These are phyloP conservation scores for Geotrichum siamense DNA, from an alignment of 1,139 yeast species.

Conservation along the genomic window DNA sequence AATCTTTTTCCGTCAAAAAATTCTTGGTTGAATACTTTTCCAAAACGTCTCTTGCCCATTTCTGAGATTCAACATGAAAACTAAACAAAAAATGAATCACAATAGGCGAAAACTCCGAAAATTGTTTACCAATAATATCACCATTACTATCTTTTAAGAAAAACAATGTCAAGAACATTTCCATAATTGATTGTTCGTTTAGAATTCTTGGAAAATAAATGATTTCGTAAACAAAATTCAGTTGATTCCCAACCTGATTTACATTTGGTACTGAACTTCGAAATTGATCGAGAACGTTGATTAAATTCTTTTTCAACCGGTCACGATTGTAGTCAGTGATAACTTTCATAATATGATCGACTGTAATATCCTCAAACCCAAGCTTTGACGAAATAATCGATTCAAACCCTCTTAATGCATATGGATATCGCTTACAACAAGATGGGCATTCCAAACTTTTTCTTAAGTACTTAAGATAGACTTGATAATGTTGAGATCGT, in stretches of 20 bases:
- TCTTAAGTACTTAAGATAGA: too few relatives aligned
- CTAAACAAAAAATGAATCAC: not conserved
- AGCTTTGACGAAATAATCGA: too few relatives aligned
- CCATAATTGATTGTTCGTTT: not conserved
- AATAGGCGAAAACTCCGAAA: not conserved
- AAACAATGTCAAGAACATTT: not conserved
- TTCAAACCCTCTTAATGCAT: too few relatives aligned
- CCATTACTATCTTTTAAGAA: not conserved
- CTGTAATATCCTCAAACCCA: not conserved
- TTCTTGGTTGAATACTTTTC: not conserved
- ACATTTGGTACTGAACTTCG: not conserved
- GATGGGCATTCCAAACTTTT: too few relatives aligned
- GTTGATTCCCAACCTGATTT: not conserved
- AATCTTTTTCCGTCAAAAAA: not conserved
- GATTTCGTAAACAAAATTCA: not conserved
- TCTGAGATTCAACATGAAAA: not conserved
- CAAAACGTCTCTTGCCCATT: conserved; percentile 2
- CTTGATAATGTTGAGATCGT: too few relatives aligned
- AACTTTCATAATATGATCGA: not conserved
- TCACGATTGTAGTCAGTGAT: not conserved
- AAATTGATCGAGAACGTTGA: not conserved
- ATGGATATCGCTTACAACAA: too few relatives aligned
- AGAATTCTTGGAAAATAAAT: not conserved
- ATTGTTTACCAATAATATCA: not conserved
- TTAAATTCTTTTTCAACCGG: not conserved